Evolutionary conservation across 768 basidiomycete species (phyloP).

Genomic region (Boletus rubroflammeus): DNA sequence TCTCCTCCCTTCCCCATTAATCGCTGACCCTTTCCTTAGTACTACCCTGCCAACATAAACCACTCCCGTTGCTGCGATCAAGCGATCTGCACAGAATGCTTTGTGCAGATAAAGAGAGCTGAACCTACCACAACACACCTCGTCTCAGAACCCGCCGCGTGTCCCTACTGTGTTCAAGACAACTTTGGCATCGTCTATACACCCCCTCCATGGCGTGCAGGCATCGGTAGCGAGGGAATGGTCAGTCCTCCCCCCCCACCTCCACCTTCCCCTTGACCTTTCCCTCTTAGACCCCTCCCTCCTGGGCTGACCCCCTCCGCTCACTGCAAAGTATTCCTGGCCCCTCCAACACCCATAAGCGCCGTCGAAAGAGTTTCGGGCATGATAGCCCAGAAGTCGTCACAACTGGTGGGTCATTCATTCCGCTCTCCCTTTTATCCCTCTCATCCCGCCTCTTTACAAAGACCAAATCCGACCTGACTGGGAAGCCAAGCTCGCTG

Average conservation of each 20-base stretch:
- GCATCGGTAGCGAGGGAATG: conserved; percentile 70
- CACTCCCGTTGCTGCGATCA: conserved; percentile 98
- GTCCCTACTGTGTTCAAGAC: conserved; percentile 96
- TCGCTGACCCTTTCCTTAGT: conserved; percentile 49
- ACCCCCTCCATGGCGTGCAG: conserved; percentile 76
- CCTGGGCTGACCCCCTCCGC: conserved; percentile 54
- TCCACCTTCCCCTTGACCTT: background rate
- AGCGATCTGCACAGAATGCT: conserved; percentile 97
- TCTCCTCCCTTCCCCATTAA: conserved; percentile 13
- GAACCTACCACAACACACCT: conserved; percentile 95
- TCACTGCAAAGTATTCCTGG: conserved; percentile 38
- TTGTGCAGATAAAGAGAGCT: conserved; percentile 96
- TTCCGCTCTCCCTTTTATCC: conserved; percentile 2
- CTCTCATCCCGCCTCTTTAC: conserved; percentile 6
- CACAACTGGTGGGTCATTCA: conserved; percentile 63
- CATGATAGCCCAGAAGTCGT: conserved; percentile 88
- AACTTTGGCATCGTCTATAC: conserved; percentile 94
- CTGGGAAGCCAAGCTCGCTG: conserved; percentile 94
- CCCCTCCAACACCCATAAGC: conserved; percentile 53
- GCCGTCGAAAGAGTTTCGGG: conserved; percentile 84
- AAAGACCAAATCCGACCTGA: conserved; percentile 95
- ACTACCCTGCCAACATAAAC: conserved; percentile 97
- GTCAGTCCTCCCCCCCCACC: conserved; percentile 38
- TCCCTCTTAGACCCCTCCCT: conserved; percentile 34
- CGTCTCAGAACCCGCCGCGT: conserved; percentile 94